These are phyloP conservation scores for Lepidium didymum DNA, from an alignment of 345 rosid species.

Conservation along the genomic window DNA sequence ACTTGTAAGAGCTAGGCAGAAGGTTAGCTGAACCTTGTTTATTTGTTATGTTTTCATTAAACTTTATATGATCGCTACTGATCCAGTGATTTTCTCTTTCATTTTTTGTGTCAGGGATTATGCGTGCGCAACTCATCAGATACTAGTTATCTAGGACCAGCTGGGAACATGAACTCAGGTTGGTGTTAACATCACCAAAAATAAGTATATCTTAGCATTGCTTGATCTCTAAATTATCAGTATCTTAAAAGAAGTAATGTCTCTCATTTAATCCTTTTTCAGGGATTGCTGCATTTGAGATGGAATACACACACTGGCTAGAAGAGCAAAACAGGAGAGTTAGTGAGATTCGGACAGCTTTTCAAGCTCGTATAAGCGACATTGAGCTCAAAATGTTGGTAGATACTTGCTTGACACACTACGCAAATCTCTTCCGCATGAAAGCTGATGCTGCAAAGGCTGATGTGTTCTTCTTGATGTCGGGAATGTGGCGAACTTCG, in stretches of 20 bases:
- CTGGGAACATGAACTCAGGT: slow-evolving; percentile 50
- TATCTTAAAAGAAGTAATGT: neutral
- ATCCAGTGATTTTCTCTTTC: slow-evolving; percentile 11
- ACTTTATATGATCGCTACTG: neutral
- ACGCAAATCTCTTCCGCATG: slow-evolving; percentile 69
- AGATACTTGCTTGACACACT: slow-evolving; percentile 66
- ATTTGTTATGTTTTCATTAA: neutral
- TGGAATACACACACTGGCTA: slow-evolving; percentile 79
- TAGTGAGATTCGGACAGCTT: slow-evolving; percentile 59
- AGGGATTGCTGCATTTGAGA: slow-evolving; percentile 74
- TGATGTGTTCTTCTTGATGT: slow-evolving; percentile 80
- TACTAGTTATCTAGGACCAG: slow-evolving; percentile 43
- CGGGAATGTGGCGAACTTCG: slow-evolving; percentile 83
- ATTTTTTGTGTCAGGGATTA: slow-evolving; percentile 46
- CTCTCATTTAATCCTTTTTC: neutral
- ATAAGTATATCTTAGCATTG: neutral
- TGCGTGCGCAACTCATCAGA: slow-evolving; percentile 38
- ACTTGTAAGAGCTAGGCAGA: slow-evolving; percentile 69
- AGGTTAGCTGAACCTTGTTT: slow-evolving; percentile 22
- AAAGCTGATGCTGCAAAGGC: slow-evolving; percentile 81
- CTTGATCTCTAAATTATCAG: neutral
- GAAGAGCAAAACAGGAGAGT: slow-evolving; percentile 67
- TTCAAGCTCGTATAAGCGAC: slow-evolving; percentile 58
- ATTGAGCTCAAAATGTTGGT: slow-evolving; percentile 69
- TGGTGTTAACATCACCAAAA: neutral